Evolutionary conservation across 768 basidiomycete genomes (phyloP), one percentile per base, ranked within the genome.

Genomic region (Cystobasidium onofrii): DNA sequence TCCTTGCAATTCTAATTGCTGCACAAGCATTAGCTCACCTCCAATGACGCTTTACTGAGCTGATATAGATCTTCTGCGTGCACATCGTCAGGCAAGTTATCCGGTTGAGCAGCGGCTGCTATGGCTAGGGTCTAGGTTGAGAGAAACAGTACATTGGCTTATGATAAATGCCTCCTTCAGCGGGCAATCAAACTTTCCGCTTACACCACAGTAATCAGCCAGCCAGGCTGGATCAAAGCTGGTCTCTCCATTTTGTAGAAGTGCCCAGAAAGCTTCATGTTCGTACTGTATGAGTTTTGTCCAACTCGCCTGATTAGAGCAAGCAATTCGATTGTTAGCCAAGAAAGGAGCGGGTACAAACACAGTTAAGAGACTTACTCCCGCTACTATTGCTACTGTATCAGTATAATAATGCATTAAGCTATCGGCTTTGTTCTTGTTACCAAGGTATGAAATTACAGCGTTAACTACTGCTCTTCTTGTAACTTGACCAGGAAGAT

Each of bases 101-200:
- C 66, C 4, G 66, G 31, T 17, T n/a, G 27, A 2, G 44, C 66
- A 29, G 39, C 39, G 13, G 44, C 39, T n/a, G 55, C 17, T 52
- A 61, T 71, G 7, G 69, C 69, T n/a, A 71, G 36, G 25, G 43
- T 71, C 65, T 71, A 29, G 3, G 18, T 64, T 23, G 23, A 7
- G 27, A 33, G 33, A 27, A 29, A 6, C 62, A 33, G 9, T 63
- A 41, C 9, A 31, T 29, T 33, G 33, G 54, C 7, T n/a, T 10
- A 29, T 29, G 29, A 29, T 10, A 23, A n/a, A n/a, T n/a, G n/a
- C n/a, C n/a, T n/a, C n/a, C 12, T 29, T 23, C 20, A 55, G 29
- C 54, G 23, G n/a, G n/a, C n/a, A 10, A 29, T 9, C 12, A 34
- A 20, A 27, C 15, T 9, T 60, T 60, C 57, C 57, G 20, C 57